A percentile compares a stretch with the other conserved stretches of the same genome.
These are phyloP conservation scores for Mucuna pruriens DNA, from an alignment of 306 rosid genomes.

Conservation along the genomic window DNA sequence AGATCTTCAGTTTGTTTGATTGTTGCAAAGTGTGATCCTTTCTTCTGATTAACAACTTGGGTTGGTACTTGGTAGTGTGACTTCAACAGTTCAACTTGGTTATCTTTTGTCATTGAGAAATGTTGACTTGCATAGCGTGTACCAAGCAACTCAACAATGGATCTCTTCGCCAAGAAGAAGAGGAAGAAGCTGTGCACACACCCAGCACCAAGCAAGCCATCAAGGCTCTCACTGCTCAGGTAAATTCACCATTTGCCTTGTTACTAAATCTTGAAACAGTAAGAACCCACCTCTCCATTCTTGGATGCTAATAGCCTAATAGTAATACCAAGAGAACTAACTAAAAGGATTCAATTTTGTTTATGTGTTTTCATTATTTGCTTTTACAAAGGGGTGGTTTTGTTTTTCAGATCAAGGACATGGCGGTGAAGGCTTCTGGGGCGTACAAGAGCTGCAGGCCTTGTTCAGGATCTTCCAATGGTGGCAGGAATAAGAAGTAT, in stretches of 20 bases:
- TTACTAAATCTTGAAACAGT: not conserved
- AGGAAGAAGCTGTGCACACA: slow-evolving; percentile 69
- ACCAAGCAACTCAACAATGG: slow-evolving; percentile 88
- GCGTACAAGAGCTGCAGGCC: slow-evolving; percentile 96
- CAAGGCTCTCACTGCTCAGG: slow-evolving; percentile 91
- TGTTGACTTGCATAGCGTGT: slow-evolving; percentile 97
- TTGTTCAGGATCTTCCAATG: slow-evolving; percentile 74
- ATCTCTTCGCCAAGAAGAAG: slow-evolving; percentile 79
- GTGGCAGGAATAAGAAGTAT: slow-evolving; percentile 53
- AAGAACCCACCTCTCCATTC: not conserved
- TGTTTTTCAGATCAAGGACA: slow-evolving; percentile 85
- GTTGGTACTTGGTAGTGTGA: slow-evolving; percentile 15
- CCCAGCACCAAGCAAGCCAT: slow-evolving; percentile 89
- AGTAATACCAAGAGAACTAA: not conserved
- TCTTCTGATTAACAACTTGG: slow-evolving; percentile 19
- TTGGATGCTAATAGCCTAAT: not conserved
- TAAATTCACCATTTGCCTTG: slow-evolving; percentile 36
- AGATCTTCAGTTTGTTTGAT: slow-evolving; percentile 52
- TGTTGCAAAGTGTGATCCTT: slow-evolving; percentile 21
- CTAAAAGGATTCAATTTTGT: not conserved
- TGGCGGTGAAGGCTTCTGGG: slow-evolving; percentile 96
- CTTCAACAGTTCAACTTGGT: slow-evolving; percentile 8
- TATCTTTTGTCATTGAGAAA: slow-evolving; percentile 43
- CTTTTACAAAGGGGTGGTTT: slow-evolving; percentile 20
- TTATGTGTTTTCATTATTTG: slow-evolving; percentile 14